Conservation (phyloP, 495 filamentous ascomycete species). For the Clohesyomyces aquaticus region DNA sequence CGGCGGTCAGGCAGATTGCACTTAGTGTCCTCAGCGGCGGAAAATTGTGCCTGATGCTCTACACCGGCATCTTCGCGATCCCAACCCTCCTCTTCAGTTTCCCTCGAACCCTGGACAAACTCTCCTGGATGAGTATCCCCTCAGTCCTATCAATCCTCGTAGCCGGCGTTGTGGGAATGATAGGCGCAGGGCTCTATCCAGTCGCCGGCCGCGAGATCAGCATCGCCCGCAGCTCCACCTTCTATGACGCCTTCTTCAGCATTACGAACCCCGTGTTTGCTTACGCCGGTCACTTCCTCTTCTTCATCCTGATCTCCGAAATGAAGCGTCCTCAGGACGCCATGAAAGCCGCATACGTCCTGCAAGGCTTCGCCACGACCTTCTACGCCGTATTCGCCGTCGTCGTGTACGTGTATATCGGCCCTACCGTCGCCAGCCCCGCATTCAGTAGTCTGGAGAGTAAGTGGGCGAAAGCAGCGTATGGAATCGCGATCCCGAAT, state of each 20-base stretch:
- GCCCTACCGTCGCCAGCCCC: conserved; percentile 54
- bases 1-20: conserved; percentile 50
- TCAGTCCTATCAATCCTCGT: conserved; percentile 47
- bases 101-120: conserved; percentile 41
- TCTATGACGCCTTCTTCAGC: conserved; percentile 48
- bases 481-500: conserved; percentile 53
- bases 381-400: conserved; percentile 60
- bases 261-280: conserved; percentile 53
- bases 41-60: conserved; percentile 52
- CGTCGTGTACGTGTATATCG: conserved; percentile 58
- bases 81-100: conserved; percentile 46
- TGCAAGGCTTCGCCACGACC: conserved; percentile 52
- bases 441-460: conserved; percentile 56
- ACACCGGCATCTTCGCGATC: conserved; percentile 51
- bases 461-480: conserved; percentile 55
- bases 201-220: conserved; percentile 33
- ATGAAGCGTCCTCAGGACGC: conserved; percentile 62
- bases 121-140: conserved; percentile 42
- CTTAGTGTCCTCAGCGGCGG: conserved; percentile 45
- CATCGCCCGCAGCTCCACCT: conserved; percentile 38
- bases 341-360: conserved; percentile 57
- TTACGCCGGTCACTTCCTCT: conserved; percentile 53
- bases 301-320: conserved; percentile 62
- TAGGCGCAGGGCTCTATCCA: conserved; percentile 49
- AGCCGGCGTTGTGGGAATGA: conserved; percentile 51